These are phyloP conservation scores for Globisporangium nunn DNA, from an alignment of 352 stramenopile species.

Conservation along the genomic window DNA sequence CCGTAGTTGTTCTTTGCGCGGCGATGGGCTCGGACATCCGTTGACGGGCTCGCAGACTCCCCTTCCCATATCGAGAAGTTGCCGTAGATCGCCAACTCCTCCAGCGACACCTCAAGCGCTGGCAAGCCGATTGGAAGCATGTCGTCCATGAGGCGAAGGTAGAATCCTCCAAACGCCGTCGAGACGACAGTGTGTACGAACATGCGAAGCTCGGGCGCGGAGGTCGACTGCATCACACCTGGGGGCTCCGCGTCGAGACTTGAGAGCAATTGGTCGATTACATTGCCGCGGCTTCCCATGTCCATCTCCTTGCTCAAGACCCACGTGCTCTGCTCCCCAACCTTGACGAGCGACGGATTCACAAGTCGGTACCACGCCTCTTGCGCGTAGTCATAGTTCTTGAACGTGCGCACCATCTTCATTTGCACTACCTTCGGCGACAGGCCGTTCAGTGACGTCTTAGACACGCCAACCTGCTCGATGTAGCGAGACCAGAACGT, in stretches of 20 bases:
- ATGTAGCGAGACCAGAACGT: slow-evolving; percentile 74
- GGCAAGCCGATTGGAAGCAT: slow-evolving; percentile 64
- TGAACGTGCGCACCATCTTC: slow-evolving; percentile 84
- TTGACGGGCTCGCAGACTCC: slow-evolving; percentile 13
- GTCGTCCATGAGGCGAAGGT: slow-evolving; percentile 80
- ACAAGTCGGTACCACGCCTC: slow-evolving; percentile 80
- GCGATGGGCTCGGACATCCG: slow-evolving; percentile 32
- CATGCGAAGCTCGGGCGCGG: slow-evolving; percentile 29
- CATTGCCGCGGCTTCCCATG: slow-evolving; percentile 60
- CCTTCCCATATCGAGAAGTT: slow-evolving; percentile 74
- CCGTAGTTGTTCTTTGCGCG: slow-evolving; percentile 62
- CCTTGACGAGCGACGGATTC: slow-evolving; percentile 64
- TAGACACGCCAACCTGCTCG: slow-evolving; percentile 52
- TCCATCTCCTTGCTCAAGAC: slow-evolving; percentile 77
- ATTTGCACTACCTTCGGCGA: slow-evolving; percentile 56
- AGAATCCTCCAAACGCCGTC: slow-evolving; percentile 84
- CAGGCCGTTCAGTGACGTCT: slow-evolving; percentile 53
- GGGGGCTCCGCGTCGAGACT: slow-evolving; percentile 33
- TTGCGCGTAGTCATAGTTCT: slow-evolving; percentile 84
- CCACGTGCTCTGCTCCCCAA: slow-evolving; percentile 61
- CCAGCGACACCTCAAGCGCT: slow-evolving; percentile 73
- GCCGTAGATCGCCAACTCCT: slow-evolving; percentile 69
- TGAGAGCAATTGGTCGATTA: slow-evolving; percentile 74
- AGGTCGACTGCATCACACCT: neutral
- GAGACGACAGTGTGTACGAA: slow-evolving; percentile 75